A percentile compares a stretch with the other conserved stretches of the same genome.
Evolutionary conservation across 345 rosid species (phyloP).

Genomic region (Raphanus sativus): DNA sequence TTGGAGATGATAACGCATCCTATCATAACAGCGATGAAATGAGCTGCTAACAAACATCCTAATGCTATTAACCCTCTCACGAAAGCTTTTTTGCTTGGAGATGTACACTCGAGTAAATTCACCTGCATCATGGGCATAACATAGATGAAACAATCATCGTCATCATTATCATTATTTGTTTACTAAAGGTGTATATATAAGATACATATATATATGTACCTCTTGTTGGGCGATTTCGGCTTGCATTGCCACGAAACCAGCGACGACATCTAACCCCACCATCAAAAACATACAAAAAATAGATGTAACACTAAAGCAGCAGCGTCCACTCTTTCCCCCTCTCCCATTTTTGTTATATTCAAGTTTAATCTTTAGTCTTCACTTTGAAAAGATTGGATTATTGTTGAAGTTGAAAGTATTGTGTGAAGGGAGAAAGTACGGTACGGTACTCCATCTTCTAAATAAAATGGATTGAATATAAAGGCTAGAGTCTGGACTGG

Average conservation of each 20-base stretch:
- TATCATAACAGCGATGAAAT: conserved; percentile 4
- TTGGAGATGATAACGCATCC: conserved; percentile 3
- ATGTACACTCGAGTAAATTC: conserved; percentile 28
- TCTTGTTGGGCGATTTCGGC: conserved; percentile 15
- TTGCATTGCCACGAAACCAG: conserved; percentile 7
- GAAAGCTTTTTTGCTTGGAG: conserved; percentile 30
- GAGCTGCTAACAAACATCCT: conserved; percentile 14
- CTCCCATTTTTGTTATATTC: conserved; percentile 6
- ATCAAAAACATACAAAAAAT: background rate
- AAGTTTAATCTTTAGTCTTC: background rate
- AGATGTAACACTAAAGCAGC: background rate
- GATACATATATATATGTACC: background rate
- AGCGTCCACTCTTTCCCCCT: background rate
- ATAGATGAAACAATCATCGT: background rate
- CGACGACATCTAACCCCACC: conserved; percentile 15
- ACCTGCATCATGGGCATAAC: conserved; percentile 17
- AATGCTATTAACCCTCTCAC: conserved; percentile 14
- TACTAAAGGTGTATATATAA: background rate
- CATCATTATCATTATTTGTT: background rate
- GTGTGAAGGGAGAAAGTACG: background rate
- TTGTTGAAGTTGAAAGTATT: background rate
- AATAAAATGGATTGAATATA: conserved; percentile 4
- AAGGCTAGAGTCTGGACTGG: conserved; percentile 1
- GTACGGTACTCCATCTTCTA: background rate
- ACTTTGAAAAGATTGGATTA: background rate